A percentile compares a stretch with the other conserved stretches of the same genome.
Conservation (phyloP, 2,329 filamentous ascomycete species). For the Penicillium occitanis region DNA sequence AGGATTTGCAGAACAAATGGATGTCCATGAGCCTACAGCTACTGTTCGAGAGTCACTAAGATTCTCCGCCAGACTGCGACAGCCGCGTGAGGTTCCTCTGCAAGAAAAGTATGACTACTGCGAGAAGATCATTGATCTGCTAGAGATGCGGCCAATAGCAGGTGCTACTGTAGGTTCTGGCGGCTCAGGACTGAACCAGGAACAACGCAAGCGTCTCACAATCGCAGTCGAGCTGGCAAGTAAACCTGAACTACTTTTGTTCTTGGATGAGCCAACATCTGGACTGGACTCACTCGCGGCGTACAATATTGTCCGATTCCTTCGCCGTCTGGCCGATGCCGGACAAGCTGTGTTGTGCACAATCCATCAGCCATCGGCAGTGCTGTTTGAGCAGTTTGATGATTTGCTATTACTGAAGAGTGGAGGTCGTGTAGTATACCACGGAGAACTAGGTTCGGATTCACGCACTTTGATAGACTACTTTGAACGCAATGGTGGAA, state of each 20-base stretch:
- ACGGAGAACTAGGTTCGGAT: conserved; percentile 78
- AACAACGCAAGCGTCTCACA: conserved; percentile 67
- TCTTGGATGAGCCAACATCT: conserved; percentile 63
- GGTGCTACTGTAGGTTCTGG: conserved; percentile 62
- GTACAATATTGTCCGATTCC: conserved; percentile 62
- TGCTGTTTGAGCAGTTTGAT: conserved; percentile 86
- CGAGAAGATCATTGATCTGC: conserved; percentile 65
- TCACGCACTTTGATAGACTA: conserved; percentile 68
- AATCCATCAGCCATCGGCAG: conserved; percentile 85
- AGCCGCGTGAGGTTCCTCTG: conserved; percentile 56
- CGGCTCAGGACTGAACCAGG: conserved; percentile 61
- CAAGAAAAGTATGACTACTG: conserved; percentile 67
- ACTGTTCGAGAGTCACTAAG: conserved; percentile 66
- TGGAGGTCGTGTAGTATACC: conserved; percentile 80
- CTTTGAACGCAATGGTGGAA: conserved; percentile 65
- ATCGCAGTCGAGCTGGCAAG: conserved; percentile 63
- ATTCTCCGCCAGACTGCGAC: conserved; percentile 65
- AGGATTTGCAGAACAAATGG: conserved; percentile 62
- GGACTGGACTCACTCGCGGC: conserved; percentile 69
- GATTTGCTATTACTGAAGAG: conserved; percentile 74
- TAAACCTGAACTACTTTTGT: conserved; percentile 61
- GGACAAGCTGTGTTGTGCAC: conserved; percentile 89
- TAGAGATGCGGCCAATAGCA: conserved; percentile 68
- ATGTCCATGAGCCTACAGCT: conserved; percentile 65
- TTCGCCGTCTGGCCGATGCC: conserved; percentile 64